Evolutionary conservation across 2,329 filamentous ascomycete genomes (phyloP).

Genomic region (Penicillium brevicompactum): DNA sequence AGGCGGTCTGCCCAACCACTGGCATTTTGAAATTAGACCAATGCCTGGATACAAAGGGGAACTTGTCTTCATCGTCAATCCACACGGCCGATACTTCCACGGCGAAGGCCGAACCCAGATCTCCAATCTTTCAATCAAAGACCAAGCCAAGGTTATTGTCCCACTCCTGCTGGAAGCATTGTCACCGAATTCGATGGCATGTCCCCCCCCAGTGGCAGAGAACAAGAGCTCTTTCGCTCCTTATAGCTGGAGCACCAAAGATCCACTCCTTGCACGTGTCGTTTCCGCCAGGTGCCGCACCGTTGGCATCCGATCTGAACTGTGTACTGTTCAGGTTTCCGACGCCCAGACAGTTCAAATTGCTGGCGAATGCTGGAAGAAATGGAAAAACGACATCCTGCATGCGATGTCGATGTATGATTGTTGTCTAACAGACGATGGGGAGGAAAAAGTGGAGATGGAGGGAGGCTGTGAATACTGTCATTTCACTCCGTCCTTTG

Average conservation of each 20-base stretch:
- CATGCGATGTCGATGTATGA: background rate
- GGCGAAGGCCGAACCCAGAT: slow-evolving; percentile 5
- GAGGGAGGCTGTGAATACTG: slow-evolving; percentile 1
- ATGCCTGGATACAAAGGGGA: slow-evolving; percentile 1
- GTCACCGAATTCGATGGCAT: slow-evolving; percentile 5
- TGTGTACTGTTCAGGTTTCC: slow-evolving; percentile 2
- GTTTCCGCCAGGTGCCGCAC: background rate
- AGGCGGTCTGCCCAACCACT: background rate
- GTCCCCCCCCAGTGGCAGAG: background rate
- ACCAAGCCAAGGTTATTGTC: slow-evolving; percentile 7
- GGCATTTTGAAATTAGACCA: slow-evolving; percentile 6
- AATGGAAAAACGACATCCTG: background rate
- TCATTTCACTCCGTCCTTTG: slow-evolving; percentile 4
- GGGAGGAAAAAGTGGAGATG: background rate
- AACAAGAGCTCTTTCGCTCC: slow-evolving; percentile 4
- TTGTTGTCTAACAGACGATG: background rate
- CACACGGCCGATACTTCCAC: slow-evolving; percentile 3
- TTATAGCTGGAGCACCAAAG: slow-evolving; percentile 3
- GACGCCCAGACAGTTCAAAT: background rate
- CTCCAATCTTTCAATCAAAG: background rate
- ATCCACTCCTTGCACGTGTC: background rate
- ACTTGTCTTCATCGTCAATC: slow-evolving; percentile 6
- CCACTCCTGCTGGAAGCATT: slow-evolving; percentile 8
- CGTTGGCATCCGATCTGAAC: slow-evolving; percentile 2
- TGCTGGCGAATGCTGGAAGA: background rate